Evolutionary conservation across 1,284 basidiomycete genomes (phyloP).

Genomic region (Sanguinoderma infundibulare): DNA sequence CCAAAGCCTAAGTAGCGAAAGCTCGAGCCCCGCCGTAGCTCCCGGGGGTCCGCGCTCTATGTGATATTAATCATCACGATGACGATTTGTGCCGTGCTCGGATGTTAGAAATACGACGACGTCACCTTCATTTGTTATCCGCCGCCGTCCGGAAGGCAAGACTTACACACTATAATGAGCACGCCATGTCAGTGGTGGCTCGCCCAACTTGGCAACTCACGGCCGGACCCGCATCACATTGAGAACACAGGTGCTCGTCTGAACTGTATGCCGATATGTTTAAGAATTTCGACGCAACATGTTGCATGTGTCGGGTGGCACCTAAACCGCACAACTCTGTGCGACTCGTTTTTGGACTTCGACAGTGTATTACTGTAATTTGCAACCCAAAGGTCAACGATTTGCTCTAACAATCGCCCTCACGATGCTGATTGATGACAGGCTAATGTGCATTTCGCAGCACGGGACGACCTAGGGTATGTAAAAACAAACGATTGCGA

Average conservation of each 20-base stretch:
- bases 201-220: not conserved
- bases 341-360: not conserved
- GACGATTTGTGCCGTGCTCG: no score
- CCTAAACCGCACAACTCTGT: not conserved
- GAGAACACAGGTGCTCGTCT: not conserved
- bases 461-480: not conserved
- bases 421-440: no score
- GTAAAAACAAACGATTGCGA: no score
- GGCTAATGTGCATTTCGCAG: not conserved
- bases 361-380: no score
- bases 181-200: not conserved
- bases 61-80: no score
- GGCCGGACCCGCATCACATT: not conserved
- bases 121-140: no score
- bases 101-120: no score
- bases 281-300: not conserved
- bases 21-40: no score
- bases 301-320: not conserved
- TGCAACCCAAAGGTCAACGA: no score
- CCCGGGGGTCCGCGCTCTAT: no score
- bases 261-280: not conserved
- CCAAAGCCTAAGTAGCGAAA: not conserved
- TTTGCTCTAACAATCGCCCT: not conserved
- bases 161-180: no score
- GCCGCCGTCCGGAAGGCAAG: no score